These are phyloP conservation scores for Osmanthus fragrans DNA, from an alignment of 257 asterid genomes.

Conservation along the genomic window DNA sequence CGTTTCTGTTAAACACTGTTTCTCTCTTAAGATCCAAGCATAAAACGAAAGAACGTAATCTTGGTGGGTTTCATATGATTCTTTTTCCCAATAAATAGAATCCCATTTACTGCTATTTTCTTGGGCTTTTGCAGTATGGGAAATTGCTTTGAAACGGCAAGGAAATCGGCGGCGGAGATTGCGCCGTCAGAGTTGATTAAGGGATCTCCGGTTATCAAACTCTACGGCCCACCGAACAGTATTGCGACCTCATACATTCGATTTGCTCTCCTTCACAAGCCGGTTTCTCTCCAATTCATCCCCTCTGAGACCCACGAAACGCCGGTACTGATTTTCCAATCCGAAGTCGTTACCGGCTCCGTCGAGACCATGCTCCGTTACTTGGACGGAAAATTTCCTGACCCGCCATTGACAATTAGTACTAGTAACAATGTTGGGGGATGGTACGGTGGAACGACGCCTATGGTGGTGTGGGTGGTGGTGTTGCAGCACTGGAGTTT, in stretches of 20 bases:
- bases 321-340: slow-evolving; percentile 61
- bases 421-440: slow-evolving; percentile 49
- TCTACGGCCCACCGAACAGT: slow-evolving; percentile 69
- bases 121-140: slow-evolving; percentile 54
- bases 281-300: slow-evolving; percentile 60
- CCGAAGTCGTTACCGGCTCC: slow-evolving; percentile 83
- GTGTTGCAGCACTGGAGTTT: slow-evolving; percentile 86
- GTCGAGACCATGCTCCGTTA: slow-evolving; percentile 63
- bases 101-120: background rate
- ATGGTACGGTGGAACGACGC: slow-evolving; percentile 84
- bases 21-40: slow-evolving; percentile 33
- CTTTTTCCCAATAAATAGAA: background rate
- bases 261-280: slow-evolving; percentile 79
- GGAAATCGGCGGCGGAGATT: slow-evolving; percentile 72
- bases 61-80: background rate
- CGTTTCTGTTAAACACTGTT: slow-evolving; percentile 36
- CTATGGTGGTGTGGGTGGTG: slow-evolving; percentile 85
- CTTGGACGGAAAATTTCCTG: slow-evolving; percentile 80
- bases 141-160: slow-evolving; percentile 53
- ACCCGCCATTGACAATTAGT: slow-evolving; percentile 52
- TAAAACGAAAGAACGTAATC: background rate
- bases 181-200: slow-evolving; percentile 67
- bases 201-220: slow-evolving; percentile 56
- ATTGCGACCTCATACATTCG: slow-evolving; percentile 75
- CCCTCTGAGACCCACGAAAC: slow-evolving; percentile 58